phyloP scores from a whole-genome alignment of 176 grass and related monocot species.

The Aechmea fasciata region DNA sequence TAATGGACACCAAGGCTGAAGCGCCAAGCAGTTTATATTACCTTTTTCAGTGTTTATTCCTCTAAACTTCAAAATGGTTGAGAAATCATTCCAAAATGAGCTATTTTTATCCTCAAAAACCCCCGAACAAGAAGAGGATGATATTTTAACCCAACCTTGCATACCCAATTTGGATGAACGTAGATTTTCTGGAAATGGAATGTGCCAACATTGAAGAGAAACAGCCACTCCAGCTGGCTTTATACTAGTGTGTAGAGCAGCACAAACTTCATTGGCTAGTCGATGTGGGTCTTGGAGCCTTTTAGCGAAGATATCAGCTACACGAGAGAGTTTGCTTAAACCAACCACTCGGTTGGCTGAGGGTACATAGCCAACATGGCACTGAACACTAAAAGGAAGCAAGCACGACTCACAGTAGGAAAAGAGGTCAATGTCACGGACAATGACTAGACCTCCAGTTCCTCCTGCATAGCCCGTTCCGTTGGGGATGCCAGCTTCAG shows the following conservation, averaged over 20 bases:
- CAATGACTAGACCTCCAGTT: slow-evolving; percentile 69
- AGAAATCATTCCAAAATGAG: slow-evolving; percentile 75
- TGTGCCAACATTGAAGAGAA: slow-evolving; percentile 72
- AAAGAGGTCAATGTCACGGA: slow-evolving; percentile 74
- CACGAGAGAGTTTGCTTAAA: slow-evolving; percentile 93
- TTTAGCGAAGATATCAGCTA: slow-evolving; percentile 80
- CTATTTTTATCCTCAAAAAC: slow-evolving; percentile 55
- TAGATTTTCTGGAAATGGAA: slow-evolving; percentile 66
- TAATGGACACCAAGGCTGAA: slow-evolving; percentile 65
- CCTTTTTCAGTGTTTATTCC: slow-evolving; percentile 36
- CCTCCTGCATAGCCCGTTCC: slow-evolving; percentile 58
- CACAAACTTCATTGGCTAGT: slow-evolving; percentile 67
- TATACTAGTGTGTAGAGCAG: slow-evolving; percentile 58
- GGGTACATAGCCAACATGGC: slow-evolving; percentile 90
- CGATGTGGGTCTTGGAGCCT: slow-evolving; percentile 81
- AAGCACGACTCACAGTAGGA: slow-evolving; percentile 94
- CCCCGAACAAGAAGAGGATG: slow-evolving; percentile 53
- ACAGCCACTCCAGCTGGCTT: slow-evolving; percentile 86
- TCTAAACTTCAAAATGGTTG: slow-evolving; percentile 57
- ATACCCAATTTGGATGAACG: slow-evolving; percentile 4
- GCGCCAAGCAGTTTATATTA: slow-evolving; percentile 16
- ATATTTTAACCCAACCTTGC: slow-evolving; percentile 45
- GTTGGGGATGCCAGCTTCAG: slow-evolving; percentile 68
- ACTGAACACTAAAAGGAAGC: slow-evolving; percentile 76
- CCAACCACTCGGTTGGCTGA: slow-evolving; percentile 70